Conservation (phyloP, 768 basidiomycete genomes). For the Tricholoma hemisulphureum region DNA sequence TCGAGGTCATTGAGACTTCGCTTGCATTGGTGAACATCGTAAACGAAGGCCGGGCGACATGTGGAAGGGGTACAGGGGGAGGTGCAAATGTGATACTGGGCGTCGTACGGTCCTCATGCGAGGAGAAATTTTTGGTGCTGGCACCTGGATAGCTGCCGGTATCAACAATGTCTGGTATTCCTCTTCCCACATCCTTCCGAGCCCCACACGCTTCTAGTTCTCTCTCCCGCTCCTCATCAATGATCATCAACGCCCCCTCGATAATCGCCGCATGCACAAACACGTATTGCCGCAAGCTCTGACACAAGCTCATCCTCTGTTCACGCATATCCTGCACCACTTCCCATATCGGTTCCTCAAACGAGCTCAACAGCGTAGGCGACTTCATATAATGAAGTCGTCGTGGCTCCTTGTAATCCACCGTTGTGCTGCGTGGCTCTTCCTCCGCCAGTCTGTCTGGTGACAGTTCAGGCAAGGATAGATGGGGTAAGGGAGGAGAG, state of each 20-base stretch:
- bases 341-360: constrained; percentile 74
- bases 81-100: not conserved
- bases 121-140: not conserved
- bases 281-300: constrained; percentile 91
- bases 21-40: constrained; percentile 2
- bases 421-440: constrained; percentile 22
- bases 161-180: not conserved
- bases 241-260: constrained; percentile 73
- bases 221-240: constrained; percentile 64
- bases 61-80: not conserved
- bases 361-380: constrained; percentile 60
- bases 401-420: constrained; percentile 66
- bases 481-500: not conserved
- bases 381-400: constrained; percentile 49
- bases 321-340: constrained; percentile 93
- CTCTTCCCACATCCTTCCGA: constrained; percentile 10
- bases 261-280: constrained; percentile 88
- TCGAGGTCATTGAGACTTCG: constrained; percentile 20
- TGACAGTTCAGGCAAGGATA: not conserved
- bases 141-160: not conserved
- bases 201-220: constrained; percentile 17
- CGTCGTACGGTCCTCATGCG: not conserved
- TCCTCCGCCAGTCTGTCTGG: not conserved
- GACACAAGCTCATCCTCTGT: constrained; percentile 95
- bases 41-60: constrained; percentile 3